Evolutionary conservation across 129 eudicot genomes (phyloP).

Genomic region (Chrysanthemum seticuspe): DNA sequence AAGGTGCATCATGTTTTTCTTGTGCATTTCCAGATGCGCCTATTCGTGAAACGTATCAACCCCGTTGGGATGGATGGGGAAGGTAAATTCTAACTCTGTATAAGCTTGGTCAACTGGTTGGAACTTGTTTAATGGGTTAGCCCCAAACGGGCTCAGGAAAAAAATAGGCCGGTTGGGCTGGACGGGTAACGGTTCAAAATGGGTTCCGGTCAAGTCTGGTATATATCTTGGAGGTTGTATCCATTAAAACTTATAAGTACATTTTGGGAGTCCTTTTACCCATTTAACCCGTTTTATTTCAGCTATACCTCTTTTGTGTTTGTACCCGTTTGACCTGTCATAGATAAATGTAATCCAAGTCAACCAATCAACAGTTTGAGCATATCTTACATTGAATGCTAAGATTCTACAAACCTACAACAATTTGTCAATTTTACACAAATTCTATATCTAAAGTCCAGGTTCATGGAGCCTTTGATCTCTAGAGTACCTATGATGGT

Average conservation of each 20-base stretch:
- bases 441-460: slow-evolving; percentile 24
- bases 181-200: not conserved
- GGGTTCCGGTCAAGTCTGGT: no score
- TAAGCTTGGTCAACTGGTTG: slow-evolving; percentile 2
- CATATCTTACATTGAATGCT: not conserved
- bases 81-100: slow-evolving; percentile 42
- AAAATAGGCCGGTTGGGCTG: not conserved
- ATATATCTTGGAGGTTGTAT: no score
- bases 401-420: not conserved
- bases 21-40: slow-evolving; percentile 86
- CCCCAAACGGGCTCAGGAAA: not conserved
- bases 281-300: no score
- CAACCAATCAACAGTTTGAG: not conserved
- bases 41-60: slow-evolving; percentile 84
- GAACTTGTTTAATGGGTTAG: not conserved
- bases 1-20: slow-evolving; percentile 76
- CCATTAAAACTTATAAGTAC: not conserved
- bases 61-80: slow-evolving; percentile 99
- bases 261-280: not conserved
- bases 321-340: not conserved
- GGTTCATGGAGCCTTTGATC: slow-evolving; percentile 90
- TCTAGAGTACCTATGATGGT: slow-evolving; percentile 94
- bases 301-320: not conserved
- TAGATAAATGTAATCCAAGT: not conserved
- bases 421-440: slow-evolving; percentile 12